These are phyloP conservation scores for Globisporangium camurandrum DNA, from an alignment of 352 stramenopile genomes.

Conservation along the genomic window DNA sequence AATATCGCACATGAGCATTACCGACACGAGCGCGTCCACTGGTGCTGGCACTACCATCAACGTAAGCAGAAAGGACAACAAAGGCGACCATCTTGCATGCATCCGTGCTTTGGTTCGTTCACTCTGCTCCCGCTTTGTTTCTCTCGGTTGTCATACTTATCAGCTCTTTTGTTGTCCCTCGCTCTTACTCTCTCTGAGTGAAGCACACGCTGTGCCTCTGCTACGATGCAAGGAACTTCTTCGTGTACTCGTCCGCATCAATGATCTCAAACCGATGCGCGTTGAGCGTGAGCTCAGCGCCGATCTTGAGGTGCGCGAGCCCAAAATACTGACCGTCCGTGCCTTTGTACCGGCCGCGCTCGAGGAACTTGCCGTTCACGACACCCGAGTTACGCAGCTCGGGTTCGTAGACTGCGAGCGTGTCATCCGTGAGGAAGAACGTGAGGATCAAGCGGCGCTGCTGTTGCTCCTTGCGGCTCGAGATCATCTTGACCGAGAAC, in stretches of 20 bases:
- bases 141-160: no score
- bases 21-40: no score
- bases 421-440: constrained; percentile 81
- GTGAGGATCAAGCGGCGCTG: constrained; percentile 76
- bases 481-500: constrained; percentile 65
- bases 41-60: no score
- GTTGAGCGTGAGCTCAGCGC: constrained; percentile 51
- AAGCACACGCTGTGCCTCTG: not conserved
- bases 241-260: constrained; percentile 78
- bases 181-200: no score
- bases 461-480: constrained; percentile 64
- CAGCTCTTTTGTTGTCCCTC: no score
- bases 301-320: constrained; percentile 53
- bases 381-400: constrained; percentile 73
- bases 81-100: no score
- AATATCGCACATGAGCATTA: no score
- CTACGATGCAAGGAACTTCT: constrained; percentile 66
- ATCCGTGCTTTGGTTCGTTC: no score
- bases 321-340: constrained; percentile 45
- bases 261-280: constrained; percentile 70
- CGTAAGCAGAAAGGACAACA: no score
- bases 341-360: constrained; percentile 65
- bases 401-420: constrained; percentile 65
- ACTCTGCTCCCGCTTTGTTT: not conserved
- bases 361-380: constrained; percentile 81